These are phyloP conservation scores for Ceratocystis huliohia DNA, from an alignment of 2,329 filamentous ascomycete species.

Conservation along the genomic window DNA sequence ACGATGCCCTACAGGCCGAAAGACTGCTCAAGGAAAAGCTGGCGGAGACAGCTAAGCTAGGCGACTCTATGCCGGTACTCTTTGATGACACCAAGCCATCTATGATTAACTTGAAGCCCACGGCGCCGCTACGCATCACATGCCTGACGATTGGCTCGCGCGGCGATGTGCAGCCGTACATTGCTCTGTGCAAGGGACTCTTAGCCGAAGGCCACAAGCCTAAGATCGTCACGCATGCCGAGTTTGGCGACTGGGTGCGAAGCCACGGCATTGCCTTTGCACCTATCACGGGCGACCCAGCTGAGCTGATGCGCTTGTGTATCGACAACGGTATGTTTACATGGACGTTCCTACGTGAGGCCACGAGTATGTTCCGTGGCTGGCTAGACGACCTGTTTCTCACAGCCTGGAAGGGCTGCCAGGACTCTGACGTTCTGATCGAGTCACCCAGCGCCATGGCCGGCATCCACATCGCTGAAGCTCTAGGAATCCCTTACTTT, in stretches of 20 bases:
- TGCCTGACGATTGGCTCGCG: slow-evolving; percentile 93
- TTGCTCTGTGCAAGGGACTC: slow-evolving; percentile 84
- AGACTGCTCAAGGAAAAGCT: slow-evolving; percentile 24
- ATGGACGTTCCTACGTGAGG: slow-evolving; percentile 75
- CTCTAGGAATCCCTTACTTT: slow-evolving; percentile 86
- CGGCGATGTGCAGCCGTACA: slow-evolving; percentile 95
- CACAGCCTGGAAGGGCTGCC: slow-evolving; percentile 71
- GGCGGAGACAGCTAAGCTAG: slow-evolving; percentile 26
- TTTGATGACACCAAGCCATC: slow-evolving; percentile 74
- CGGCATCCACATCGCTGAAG: slow-evolving; percentile 93
- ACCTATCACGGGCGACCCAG: slow-evolving; percentile 78
- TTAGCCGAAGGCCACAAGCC: slow-evolving; percentile 75
- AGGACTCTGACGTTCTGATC: slow-evolving; percentile 79
- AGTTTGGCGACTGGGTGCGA: slow-evolving; percentile 81
- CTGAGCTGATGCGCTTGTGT: slow-evolving; percentile 87
- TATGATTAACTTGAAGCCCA: slow-evolving; percentile 71
- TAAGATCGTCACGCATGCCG: slow-evolving; percentile 79
- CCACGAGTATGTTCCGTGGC: slow-evolving; percentile 74
- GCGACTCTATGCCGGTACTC: slow-evolving; percentile 58
- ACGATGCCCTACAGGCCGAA: slow-evolving; percentile 54
- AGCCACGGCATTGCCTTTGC: slow-evolving; percentile 90
- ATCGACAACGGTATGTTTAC: slow-evolving; percentile 98
- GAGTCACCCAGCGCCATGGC: slow-evolving; percentile 96
- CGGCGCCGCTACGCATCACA: slow-evolving; percentile 66
- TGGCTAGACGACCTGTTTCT: slow-evolving; percentile 84